Conservation (phyloP, 129 eudicot genomes). For the Silybum marianum region DNA sequence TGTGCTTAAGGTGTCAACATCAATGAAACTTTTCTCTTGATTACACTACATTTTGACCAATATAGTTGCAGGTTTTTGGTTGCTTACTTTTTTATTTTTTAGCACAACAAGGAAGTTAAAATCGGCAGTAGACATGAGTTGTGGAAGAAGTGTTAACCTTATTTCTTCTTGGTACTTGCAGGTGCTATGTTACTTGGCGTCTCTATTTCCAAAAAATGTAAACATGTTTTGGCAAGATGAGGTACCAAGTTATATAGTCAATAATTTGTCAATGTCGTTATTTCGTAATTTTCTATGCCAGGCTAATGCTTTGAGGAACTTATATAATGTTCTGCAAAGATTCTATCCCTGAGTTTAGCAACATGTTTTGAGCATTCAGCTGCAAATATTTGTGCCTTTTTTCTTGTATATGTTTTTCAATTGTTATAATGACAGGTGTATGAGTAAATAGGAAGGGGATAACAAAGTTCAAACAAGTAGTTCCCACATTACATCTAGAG, state of each 20-base stretch:
- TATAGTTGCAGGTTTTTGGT: background rate
- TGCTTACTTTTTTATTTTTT: background rate
- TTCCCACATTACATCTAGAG: background rate
- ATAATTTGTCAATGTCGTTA: conserved; percentile 22
- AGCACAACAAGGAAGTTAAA: background rate
- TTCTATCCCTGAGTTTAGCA: background rate
- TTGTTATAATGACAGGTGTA: background rate
- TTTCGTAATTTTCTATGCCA: background rate
- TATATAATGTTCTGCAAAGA: background rate
- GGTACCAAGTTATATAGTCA: conserved; percentile 55
- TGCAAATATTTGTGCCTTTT: background rate
- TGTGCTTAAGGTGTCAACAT: background rate
- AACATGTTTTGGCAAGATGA: conserved; percentile 97
- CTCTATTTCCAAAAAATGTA: conserved; percentile 85
- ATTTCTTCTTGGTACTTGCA: conserved; percentile 38
- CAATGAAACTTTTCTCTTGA: background rate
- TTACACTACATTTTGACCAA: background rate
- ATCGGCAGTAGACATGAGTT: background rate
- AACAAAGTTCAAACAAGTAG: background rate
- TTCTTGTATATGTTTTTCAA: background rate
- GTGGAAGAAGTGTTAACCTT: conserved; percentile 8
- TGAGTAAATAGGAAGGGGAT: background rate
- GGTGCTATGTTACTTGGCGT: conserved; percentile 81
- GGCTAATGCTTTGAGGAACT: conserved; percentile 5
- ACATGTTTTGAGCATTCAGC: background rate